Percentiles rank a stretch among this genome's conserved stretches.
Evolutionary conservation across 768 basidiomycete species (phyloP).

Genomic region (Leccinum imitatum): DNA sequence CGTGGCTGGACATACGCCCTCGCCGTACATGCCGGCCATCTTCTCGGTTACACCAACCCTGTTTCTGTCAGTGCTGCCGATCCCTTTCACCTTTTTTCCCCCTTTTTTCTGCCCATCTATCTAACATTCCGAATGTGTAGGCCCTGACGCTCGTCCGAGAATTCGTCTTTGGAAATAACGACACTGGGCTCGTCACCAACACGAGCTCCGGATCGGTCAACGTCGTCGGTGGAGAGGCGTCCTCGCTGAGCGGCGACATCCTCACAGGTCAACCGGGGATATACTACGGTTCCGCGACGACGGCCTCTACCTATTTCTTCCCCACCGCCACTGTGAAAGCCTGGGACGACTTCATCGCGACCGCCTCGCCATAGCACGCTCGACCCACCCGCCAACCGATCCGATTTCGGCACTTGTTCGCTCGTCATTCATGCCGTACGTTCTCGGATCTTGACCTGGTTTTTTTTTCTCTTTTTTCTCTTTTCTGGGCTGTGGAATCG

Average conservation of each 20-base stretch:
- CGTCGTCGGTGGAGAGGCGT: slow-evolving; percentile 52
- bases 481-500: neutral
- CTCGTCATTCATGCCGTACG: neutral
- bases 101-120: too few species aligned
- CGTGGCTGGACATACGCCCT: slow-evolving; percentile 53
- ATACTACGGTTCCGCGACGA: slow-evolving; percentile 50
- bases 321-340: slow-evolving; percentile 55
- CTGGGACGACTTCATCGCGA: slow-evolving; percentile 51
- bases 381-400: too few species aligned
- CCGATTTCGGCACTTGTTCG: neutral
- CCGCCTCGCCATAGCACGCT: slow-evolving; percentile 29
- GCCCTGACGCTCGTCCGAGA: slow-evolving; percentile 62
- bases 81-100: neutral
- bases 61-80: slow-evolving; percentile 41
- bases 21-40: slow-evolving; percentile 39
- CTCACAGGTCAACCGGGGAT: slow-evolving; percentile 59
- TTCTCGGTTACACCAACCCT: slow-evolving; percentile 39
- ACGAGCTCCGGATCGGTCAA: slow-evolving; percentile 19
- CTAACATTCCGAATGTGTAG: slow-evolving; percentile 31
- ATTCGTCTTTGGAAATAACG: slow-evolving; percentile 63
- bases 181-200: slow-evolving; percentile 53
- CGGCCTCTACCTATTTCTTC: slow-evolving; percentile 52
- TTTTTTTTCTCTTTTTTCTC: neutral
- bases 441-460: neutral
- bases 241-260: slow-evolving; percentile 43